These are phyloP conservation scores for Daldinia sp. DNA, from an alignment of 2,329 filamentous ascomycete genomes.

Conservation along the genomic window DNA sequence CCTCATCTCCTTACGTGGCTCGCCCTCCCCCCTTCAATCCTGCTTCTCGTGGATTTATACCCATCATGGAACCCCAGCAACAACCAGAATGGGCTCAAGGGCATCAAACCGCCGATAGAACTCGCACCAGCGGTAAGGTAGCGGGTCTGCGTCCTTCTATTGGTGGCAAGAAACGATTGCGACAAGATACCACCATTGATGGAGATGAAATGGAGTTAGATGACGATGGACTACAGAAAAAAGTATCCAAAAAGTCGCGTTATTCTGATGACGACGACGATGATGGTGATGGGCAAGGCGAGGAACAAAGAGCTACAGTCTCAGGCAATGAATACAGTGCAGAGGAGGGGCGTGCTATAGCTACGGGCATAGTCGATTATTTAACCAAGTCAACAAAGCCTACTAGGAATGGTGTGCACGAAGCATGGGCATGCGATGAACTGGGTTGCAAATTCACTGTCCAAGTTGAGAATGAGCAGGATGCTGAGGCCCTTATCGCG, in stretches of 20 bases:
- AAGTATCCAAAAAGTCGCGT: conserved; percentile 38
- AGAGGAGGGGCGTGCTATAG: conserved; percentile 26
- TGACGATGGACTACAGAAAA: conserved; percentile 43
- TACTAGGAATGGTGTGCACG: conserved; percentile 59
- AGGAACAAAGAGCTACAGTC: conserved; percentile 33
- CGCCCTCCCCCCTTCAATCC: background rate
- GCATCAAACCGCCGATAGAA: conserved; percentile 42
- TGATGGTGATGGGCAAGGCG: conserved; percentile 36
- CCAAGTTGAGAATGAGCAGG: conserved; percentile 65
- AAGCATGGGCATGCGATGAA: conserved; percentile 72
- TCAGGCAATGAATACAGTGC: conserved; percentile 45
- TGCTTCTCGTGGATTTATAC: background rate
- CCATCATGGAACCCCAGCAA: conserved; percentile 32
- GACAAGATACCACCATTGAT: conserved; percentile 44
- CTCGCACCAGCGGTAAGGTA: conserved; percentile 54
- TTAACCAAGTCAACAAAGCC: conserved; percentile 60
- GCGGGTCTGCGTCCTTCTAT: conserved; percentile 55
- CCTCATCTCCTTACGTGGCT: background rate
- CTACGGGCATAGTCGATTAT: conserved; percentile 53
- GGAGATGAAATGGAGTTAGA: conserved; percentile 52
- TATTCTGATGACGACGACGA: conserved; percentile 14
- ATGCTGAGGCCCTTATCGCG: conserved; percentile 64
- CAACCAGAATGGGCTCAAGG: conserved; percentile 26
- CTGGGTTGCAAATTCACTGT: conserved; percentile 71
- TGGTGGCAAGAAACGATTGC: conserved; percentile 56